phyloP scores from a whole-genome alignment of 169 alveolate genomes.

The Cystoisospora suis region DNA sequence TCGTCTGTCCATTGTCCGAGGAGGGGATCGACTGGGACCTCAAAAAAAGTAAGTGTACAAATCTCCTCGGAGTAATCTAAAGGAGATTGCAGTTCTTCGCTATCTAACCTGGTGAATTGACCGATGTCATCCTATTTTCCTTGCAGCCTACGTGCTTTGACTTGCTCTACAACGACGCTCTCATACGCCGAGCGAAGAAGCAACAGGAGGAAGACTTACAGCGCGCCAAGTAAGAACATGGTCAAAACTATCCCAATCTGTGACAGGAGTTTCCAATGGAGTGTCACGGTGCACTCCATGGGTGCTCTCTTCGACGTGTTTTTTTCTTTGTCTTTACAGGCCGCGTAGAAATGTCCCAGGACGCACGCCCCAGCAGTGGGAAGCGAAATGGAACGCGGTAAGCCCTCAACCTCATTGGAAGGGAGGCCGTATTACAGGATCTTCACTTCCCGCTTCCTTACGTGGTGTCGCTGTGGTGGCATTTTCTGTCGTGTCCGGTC shows the following conservation, averaged over 20 bases:
- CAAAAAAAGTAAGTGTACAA: too few relatives aligned
- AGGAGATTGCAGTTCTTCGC: too few relatives aligned
- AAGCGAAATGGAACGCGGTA: background rate
- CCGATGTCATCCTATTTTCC: too few relatives aligned
- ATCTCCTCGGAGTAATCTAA: too few relatives aligned
- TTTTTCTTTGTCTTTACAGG: background rate
- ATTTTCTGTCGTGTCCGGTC: background rate
- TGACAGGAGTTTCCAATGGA: background rate
- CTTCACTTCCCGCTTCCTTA: background rate
- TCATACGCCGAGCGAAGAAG: background rate
- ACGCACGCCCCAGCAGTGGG: conserved; percentile 33
- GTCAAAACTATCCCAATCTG: background rate
- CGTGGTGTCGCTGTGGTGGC: background rate
- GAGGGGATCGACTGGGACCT: too few relatives aligned
- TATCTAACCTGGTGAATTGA: too few relatives aligned
- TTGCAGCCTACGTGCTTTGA: conserved; percentile 14
- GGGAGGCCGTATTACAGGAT: background rate
- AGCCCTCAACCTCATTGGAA: background rate
- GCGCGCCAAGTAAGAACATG: background rate
- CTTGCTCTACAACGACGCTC: conserved; percentile 35
- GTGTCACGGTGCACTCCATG: background rate
- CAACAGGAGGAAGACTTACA: conserved; percentile 5
- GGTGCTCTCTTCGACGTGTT: background rate
- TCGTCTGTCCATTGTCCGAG: too few relatives aligned
- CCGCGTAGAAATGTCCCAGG: background rate